Conservation (phyloP, 2,329 filamentous ascomycete species). For the Trichoderma atrobrunneum region DNA sequence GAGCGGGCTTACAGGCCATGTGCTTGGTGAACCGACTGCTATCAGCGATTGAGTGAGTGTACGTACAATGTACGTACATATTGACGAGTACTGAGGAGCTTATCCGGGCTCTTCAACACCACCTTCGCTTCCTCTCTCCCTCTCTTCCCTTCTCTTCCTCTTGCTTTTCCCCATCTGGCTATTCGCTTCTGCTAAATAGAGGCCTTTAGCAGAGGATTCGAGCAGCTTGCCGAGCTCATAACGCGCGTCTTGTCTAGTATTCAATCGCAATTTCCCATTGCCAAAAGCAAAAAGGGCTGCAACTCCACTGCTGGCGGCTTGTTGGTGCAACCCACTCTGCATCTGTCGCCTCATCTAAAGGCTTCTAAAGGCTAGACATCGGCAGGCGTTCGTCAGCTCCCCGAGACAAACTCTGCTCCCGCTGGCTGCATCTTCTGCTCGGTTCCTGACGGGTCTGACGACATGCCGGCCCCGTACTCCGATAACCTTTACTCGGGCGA, state of each 20-base stretch:
- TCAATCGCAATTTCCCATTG: neutral
- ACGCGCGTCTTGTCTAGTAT: neutral
- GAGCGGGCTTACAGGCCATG: neutral
- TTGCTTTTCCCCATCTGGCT: neutral
- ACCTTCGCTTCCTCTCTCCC: neutral
- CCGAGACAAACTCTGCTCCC: neutral
- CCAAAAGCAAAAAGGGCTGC: neutral
- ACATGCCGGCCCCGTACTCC: constrained; percentile 47
- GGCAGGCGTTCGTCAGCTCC: constrained; percentile 1
- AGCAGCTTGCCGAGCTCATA: neutral
- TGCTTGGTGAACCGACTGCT: neutral
- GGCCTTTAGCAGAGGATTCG: neutral
- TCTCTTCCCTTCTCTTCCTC: neutral
- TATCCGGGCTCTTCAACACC: constrained; percentile 1
- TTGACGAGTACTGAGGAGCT: neutral
- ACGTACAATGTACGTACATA: neutral
- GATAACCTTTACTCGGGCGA: constrained; percentile 45
- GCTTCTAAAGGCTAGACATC: neutral
- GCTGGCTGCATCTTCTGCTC: neutral
- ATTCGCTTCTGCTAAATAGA: neutral
- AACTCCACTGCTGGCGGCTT: neutral
- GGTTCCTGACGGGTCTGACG: constrained; percentile 19
- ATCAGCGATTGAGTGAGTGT: neutral
- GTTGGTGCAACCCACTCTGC: constrained; percentile 5
- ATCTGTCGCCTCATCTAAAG: neutral